Evolutionary conservation across 108 stramenopile species (phyloP).

Genomic region (Cyclotella kingstonii): DNA sequence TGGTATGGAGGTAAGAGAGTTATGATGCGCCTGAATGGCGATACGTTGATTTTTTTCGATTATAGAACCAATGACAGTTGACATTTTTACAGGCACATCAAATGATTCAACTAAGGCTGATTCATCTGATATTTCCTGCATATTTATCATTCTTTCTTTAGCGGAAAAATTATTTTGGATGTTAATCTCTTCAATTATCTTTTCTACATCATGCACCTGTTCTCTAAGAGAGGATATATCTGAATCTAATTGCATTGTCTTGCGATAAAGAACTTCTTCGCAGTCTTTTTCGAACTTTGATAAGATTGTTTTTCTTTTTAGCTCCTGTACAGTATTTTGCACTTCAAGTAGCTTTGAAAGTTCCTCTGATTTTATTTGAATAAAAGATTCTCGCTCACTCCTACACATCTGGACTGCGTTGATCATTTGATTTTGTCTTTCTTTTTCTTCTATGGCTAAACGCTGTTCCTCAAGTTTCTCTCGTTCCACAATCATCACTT

Average conservation of each 20-base stretch:
- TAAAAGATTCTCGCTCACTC: conserved; percentile 12
- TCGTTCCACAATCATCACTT: conserved; percentile 35
- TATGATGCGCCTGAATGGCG: conserved; percentile 58
- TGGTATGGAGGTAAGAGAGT: conserved; percentile 45
- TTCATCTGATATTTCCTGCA: conserved; percentile 10
- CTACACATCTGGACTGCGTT: conserved; percentile 5
- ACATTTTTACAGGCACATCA: conserved; percentile 30
- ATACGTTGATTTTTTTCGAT: conserved; percentile 56
- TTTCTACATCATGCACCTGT: conserved; percentile 38
- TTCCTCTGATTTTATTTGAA: conserved; percentile 5
- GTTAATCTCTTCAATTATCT: conserved; percentile 25
- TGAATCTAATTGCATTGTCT: conserved; percentile 1
- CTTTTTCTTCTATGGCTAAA: conserved; percentile 29
- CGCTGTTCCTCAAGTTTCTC: conserved; percentile 27
- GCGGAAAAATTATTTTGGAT: not conserved
- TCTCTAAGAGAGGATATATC: conserved; percentile 15
- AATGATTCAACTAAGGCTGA: conserved; percentile 15
- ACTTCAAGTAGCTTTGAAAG: conserved; percentile 3
- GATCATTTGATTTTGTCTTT: conserved; percentile 11
- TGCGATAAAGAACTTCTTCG: conserved; percentile 11
- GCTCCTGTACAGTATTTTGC: not conserved
- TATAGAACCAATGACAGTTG: conserved; percentile 47
- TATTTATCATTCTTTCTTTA: not conserved
- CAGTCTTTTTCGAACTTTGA: conserved; percentile 8
- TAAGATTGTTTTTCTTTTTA: conserved; percentile 2